These are phyloP conservation scores for Neonectria magnoliae DNA, from an alignment of 2,329 filamentous ascomycete genomes.

Conservation along the genomic window DNA sequence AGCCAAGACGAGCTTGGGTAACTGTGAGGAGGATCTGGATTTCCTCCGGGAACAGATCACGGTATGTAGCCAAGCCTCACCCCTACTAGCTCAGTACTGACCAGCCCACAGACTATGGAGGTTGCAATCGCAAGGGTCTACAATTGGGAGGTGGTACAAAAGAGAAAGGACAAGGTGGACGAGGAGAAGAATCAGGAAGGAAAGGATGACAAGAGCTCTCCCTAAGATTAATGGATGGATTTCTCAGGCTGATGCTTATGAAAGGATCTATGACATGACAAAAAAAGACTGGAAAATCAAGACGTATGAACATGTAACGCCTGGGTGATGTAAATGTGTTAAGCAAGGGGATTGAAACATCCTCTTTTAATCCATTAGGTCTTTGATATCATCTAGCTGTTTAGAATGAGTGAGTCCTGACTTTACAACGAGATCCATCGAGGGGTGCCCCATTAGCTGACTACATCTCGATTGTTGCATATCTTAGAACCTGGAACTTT, in stretches of 20 bases:
- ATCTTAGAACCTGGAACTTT: slow-evolving; percentile 11
- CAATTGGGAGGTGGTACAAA: slow-evolving; percentile 98
- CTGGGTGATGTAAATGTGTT: background rate
- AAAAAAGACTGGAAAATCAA: slow-evolving; percentile 13
- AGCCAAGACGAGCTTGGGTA: slow-evolving; percentile 81
- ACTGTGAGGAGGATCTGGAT: slow-evolving; percentile 96
- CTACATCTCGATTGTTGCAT: slow-evolving; percentile 22
- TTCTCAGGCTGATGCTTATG: slow-evolving; percentile 14
- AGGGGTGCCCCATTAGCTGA: slow-evolving; percentile 14
- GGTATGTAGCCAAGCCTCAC: slow-evolving; percentile 59
- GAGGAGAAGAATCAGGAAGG: slow-evolving; percentile 59
- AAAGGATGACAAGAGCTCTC: slow-evolving; percentile 50
- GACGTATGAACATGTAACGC: background rate
- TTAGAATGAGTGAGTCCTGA: background rate
- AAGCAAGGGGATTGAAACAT: background rate
- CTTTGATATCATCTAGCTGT: background rate
- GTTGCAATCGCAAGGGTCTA: slow-evolving; percentile 97
- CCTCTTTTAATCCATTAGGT: too few relatives aligned
- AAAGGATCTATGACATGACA: slow-evolving; percentile 28
- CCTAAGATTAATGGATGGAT: slow-evolving; percentile 36
- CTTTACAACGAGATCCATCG: background rate
- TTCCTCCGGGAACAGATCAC: slow-evolving; percentile 97
- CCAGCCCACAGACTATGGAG: slow-evolving; percentile 80
- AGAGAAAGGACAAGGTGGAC: slow-evolving; percentile 86
- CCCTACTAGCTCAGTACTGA: slow-evolving; percentile 19